Evolutionary conservation across 345 rosid species (phyloP).

Genomic region (Abelmoschus esculentus): DNA sequence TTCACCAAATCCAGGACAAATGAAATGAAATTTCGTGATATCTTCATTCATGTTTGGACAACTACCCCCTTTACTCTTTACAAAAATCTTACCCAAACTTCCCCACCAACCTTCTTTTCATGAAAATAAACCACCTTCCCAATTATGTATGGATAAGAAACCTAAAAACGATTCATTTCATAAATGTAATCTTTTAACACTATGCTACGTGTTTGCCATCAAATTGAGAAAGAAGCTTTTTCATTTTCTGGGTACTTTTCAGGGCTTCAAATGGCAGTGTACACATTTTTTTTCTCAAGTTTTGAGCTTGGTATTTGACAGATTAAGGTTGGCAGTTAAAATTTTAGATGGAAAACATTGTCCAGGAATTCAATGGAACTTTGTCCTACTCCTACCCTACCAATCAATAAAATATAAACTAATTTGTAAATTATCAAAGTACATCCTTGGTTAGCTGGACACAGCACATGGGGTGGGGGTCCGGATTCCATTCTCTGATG

Average conservation of each 20-base stretch:
- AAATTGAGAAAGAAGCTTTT: neutral
- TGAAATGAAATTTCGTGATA: neutral
- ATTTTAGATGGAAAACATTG: neutral
- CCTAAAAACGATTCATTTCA: neutral
- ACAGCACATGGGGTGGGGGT: conserved; percentile 21
- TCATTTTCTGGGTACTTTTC: neutral
- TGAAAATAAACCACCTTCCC: neutral
- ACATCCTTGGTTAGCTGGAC: neutral
- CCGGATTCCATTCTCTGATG: neutral
- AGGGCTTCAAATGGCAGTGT: too few species aligned
- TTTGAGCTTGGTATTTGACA: neutral
- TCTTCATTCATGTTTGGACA: neutral
- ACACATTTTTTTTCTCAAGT: neutral
- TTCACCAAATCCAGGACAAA: conserved; percentile 6
- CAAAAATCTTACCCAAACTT: neutral
- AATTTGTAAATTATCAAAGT: too few species aligned
- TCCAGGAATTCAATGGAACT: neutral
- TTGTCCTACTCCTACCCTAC: neutral
- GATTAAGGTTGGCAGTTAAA: neutral
- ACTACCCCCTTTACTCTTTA: neutral
- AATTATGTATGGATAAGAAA: neutral
- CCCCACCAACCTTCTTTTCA: neutral
- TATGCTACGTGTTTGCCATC: neutral
- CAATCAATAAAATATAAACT: neutral
- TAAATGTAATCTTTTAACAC: neutral